Evolutionary conservation across 2,329 filamentous ascomycete species (phyloP).

Genomic region (Microsporum canis): DNA sequence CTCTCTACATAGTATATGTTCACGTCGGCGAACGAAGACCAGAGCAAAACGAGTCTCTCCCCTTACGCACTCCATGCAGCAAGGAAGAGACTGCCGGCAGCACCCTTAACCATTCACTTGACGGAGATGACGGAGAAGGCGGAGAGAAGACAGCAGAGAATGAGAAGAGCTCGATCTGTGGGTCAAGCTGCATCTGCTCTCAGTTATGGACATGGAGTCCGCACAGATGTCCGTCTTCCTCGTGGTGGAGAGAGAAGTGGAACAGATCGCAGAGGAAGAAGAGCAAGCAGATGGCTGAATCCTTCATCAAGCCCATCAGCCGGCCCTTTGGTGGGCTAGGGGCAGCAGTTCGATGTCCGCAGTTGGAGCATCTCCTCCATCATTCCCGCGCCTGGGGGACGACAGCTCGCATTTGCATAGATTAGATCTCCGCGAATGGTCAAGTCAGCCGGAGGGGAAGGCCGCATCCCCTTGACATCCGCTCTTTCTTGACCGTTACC

Average conservation of each 20-base stretch:
- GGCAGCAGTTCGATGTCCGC: not conserved
- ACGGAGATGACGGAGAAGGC: not conserved
- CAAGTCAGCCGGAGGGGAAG: not conserved
- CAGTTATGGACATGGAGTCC: not conserved
- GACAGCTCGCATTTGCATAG: too few species aligned
- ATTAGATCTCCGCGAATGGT: not conserved
- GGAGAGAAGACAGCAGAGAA: not conserved
- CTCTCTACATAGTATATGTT: not conserved
- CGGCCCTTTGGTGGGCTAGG: too few species aligned
- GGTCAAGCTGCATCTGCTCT: not conserved
- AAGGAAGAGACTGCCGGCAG: not conserved
- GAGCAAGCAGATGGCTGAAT: slow-evolving; percentile 1
- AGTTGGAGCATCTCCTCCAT: not conserved
- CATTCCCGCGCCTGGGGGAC: not conserved
- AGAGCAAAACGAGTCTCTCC: not conserved
- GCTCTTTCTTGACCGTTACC: not conserved
- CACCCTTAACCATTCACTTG: not conserved
- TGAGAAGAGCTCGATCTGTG: not conserved
- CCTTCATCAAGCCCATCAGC: not conserved
- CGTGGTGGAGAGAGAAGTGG: not conserved
- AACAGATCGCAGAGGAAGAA: not conserved
- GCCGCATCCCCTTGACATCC: not conserved
- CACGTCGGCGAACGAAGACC: not conserved
- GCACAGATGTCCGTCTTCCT: not conserved
- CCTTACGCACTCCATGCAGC: not conserved